phyloP scores from a whole-genome alignment of 345 rosid species.

The Tarenaya hassleriana region DNA sequence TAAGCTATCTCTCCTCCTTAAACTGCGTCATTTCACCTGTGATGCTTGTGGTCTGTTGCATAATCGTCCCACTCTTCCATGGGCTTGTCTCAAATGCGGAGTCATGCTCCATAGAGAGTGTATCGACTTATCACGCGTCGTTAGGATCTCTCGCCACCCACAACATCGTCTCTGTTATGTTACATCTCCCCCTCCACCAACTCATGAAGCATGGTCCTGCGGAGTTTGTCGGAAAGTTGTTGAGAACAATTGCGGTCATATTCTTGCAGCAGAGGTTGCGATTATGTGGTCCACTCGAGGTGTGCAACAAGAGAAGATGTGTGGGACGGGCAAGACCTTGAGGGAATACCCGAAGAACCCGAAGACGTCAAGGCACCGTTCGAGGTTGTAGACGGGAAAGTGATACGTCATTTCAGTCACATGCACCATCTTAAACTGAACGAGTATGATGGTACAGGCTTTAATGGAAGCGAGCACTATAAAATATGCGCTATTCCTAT shows the following conservation, averaged over 20 bases:
- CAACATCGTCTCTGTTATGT: conserved; percentile 10
- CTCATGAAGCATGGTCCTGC: neutral
- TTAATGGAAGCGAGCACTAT: neutral
- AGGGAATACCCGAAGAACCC: neutral
- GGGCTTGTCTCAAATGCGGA: neutral
- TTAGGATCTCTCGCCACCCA: conserved; percentile 7
- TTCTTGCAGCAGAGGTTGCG: conserved; percentile 8
- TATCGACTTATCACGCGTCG: neutral
- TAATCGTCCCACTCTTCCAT: neutral
- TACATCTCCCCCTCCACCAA: neutral
- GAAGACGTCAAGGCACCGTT: neutral
- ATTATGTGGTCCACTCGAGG: conserved; percentile 19
- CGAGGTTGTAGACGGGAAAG: neutral
- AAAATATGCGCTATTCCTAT: neutral
- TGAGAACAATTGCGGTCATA: conserved; percentile 2
- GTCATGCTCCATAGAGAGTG: conserved; percentile 11
- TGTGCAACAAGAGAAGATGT: conserved; percentile 1
- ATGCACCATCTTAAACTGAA: neutral
- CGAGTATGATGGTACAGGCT: no score
- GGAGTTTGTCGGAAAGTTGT: conserved; percentile 2
- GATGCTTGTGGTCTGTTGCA: conserved; percentile 1
- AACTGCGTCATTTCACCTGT: neutral
- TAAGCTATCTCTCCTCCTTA: conserved; percentile 6
- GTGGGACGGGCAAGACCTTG: conserved; percentile 15
- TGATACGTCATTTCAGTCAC: conserved; percentile 18